Percentiles rank a stretch among this genome's conserved stretches.
These are phyloP conservation scores for Yamadazyma mexicana DNA, from an alignment of 1,139 yeast species.

Conservation along the genomic window DNA sequence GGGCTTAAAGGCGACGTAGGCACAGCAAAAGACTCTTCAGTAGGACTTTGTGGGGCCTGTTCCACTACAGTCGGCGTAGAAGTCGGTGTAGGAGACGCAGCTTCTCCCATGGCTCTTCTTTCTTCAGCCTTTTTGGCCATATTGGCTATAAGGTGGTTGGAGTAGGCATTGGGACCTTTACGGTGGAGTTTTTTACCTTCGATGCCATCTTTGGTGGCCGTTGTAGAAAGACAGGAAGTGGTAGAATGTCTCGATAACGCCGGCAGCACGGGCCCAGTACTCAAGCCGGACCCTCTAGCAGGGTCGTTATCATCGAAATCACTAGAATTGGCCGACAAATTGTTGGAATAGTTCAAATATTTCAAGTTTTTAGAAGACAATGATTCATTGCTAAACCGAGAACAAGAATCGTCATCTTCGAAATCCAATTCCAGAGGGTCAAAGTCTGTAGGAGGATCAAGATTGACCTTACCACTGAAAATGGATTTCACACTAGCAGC, in stretches of 20 bases:
- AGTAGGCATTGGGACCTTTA: constrained; percentile 38
- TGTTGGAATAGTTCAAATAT: constrained; percentile 19
- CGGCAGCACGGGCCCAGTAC: constrained; percentile 13
- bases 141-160: constrained; percentile 32
- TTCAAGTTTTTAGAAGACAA: constrained; percentile 24
- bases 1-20: too few species aligned
- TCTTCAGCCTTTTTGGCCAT: constrained; percentile 23
- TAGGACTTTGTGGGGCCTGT: not conserved
- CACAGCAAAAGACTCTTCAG: not conserved
- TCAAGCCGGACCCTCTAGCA: constrained; percentile 13
- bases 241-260: constrained; percentile 56
- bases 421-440: constrained; percentile 20
- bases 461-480: constrained; percentile 35
- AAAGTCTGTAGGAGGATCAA: constrained; percentile 27
- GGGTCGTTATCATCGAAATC: constrained; percentile 19
- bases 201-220: constrained; percentile 72
- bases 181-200: constrained; percentile 62
- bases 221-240: constrained; percentile 65
- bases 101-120: not conserved
- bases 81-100: not conserved
- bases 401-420: constrained; percentile 12
- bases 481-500: constrained; percentile 45
- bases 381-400: constrained; percentile 22
- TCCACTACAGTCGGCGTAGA: not conserved
- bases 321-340: constrained; percentile 26